Evolutionary conservation across 805 yeast genomes (phyloP), one percentile per base, ranked within the genome.

Genomic region (Kazachstania martiniae): DNA sequence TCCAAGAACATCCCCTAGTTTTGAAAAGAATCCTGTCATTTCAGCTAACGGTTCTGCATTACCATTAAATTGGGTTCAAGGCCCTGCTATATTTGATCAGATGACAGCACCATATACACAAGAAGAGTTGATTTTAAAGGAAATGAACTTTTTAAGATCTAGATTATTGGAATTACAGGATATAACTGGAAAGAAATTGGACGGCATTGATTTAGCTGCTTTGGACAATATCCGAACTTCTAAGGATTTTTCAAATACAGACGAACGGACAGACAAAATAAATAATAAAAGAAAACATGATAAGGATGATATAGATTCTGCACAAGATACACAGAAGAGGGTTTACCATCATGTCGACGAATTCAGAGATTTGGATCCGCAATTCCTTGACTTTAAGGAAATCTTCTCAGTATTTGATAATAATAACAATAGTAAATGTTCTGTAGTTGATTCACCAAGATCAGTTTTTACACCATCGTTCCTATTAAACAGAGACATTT

Each of bases 11-110:
- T 33, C 38, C 9, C 49, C 39, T 25, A 38, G 29, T 26, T 42
- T 46, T 14, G 53, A 46, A 13, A 44, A 38, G 14, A 50, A 47
- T 18, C 44, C 47, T 1, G 51, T 46, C 1, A 36, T 41, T 5
- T 38, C 50, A 3, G 44, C 50, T 3, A 43, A 41, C 27, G 44
- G 41, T 21, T 25, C 39, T 4, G 34, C 39, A 3, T 24, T 34
- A 21, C 40, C 40, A 19, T 40, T 46, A 33, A 46, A 51, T 32
- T 51, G 51, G 51, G 47, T 51, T 13, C 52, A 51, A 35, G 56
- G 56, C 3, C 58, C 58, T 8, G 55, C 53, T 3, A 49, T 52
- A 10, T 44, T 50, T 26, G 55, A 52, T 29, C 41, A 43, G 22
- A 35, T 43, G 26, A 40, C 44, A 2, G 38, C 46, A 3, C 44